Evolutionary conservation across 176 grass and related monocot species (phyloP).

Genomic region (Cenchrus americanus): DNA sequence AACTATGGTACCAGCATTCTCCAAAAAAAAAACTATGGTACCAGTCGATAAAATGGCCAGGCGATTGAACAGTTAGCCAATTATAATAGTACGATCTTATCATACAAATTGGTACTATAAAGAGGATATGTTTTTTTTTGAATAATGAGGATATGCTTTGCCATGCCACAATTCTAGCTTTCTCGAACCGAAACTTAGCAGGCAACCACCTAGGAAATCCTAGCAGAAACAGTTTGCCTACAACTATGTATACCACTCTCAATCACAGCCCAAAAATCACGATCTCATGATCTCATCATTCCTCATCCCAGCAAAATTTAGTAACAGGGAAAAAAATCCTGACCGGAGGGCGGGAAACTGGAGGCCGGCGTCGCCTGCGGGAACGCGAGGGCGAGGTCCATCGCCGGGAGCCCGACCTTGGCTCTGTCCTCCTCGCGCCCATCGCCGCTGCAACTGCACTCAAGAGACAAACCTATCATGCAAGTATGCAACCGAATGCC

Average conservation of each 20-base stretch:
- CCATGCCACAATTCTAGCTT: background rate
- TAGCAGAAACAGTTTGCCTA: background rate
- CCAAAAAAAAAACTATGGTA: background rate
- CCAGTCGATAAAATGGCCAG: background rate
- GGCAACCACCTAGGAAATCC: background rate
- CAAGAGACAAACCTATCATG: background rate
- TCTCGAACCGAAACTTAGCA: background rate
- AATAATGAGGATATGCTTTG: background rate
- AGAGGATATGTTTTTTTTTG: background rate
- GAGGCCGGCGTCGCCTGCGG: constrained; percentile 68
- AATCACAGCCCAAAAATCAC: background rate
- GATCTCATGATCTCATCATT: background rate
- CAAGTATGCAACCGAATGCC: background rate
- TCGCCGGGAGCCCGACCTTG: constrained; percentile 39
- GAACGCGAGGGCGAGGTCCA: constrained; percentile 58
- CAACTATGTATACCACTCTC: background rate
- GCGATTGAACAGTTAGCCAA: background rate
- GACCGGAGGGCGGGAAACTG: constrained; percentile 59
- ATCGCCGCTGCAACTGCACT: constrained; percentile 9
- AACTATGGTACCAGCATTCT: background rate
- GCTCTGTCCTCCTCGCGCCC: constrained; percentile 17
- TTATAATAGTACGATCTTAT: background rate
- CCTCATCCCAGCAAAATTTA: background rate
- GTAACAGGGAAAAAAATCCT: background rate
- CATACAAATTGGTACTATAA: background rate